phyloP scores from a whole-genome alignment of 2,329 filamentous ascomycete species.

The Cadophora gregata region DNA sequence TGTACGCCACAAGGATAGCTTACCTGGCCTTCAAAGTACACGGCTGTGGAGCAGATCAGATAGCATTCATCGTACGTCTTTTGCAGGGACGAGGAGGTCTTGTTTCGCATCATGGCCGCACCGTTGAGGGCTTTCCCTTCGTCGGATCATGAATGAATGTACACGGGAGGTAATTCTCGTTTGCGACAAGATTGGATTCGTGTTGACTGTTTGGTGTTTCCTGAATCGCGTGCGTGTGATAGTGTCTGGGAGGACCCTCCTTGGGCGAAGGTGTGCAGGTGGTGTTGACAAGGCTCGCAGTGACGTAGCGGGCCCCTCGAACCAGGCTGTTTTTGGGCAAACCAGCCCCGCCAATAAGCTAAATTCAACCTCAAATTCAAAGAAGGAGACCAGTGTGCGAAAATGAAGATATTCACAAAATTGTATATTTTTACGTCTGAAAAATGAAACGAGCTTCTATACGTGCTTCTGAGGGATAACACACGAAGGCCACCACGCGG shows the following conservation, averaged over 20 bases:
- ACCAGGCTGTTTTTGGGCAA: conserved; percentile 14
- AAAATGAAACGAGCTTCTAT: neutral
- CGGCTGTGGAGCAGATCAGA: conserved; percentile 90
- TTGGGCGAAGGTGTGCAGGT: conserved; percentile 1
- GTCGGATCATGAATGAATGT: conserved; percentile 27
- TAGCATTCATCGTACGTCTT: conserved; percentile 99
- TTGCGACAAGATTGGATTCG: neutral
- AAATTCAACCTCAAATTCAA: conserved; percentile 4
- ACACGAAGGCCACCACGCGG: neutral
- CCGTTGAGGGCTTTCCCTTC: conserved; percentile 18
- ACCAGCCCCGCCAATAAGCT: conserved; percentile 14
- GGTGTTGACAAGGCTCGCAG: conserved; percentile 11
- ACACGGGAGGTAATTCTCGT: neutral
- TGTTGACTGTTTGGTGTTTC: neutral
- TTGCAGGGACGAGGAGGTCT: conserved; percentile 77
- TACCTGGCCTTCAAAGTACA: conserved; percentile 95
- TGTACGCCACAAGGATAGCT: conserved; percentile 27
- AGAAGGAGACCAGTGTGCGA: neutral
- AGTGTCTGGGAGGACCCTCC: conserved; percentile 2
- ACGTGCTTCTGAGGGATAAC: neutral
- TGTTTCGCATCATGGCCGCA: conserved; percentile 55
- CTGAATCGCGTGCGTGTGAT: conserved; percentile 15
- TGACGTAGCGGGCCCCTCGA: conserved; percentile 18
- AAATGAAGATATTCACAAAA: conserved; percentile 9
- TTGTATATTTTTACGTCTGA: neutral